Conservation (phyloP, 805 yeast genomes). For the Ogataea henricii region DNA sequence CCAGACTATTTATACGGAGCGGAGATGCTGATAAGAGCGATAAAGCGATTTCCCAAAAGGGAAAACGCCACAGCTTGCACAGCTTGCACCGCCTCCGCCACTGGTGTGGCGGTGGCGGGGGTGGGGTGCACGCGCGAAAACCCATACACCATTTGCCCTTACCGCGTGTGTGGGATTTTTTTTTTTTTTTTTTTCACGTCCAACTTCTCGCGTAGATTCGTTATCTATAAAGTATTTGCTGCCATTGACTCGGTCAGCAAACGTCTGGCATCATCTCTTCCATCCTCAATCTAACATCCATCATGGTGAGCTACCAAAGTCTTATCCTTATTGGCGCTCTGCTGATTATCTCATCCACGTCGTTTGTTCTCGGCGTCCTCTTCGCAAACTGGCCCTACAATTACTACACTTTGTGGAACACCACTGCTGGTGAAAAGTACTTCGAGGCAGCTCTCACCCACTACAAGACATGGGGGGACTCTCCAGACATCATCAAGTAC, state of each 20-base stretch:
- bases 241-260: too few species aligned
- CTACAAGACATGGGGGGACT: constrained; percentile 70
- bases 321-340: constrained; percentile 37
- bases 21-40: neutral
- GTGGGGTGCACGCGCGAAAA: neutral
- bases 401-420: constrained; percentile 67
- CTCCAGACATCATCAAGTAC: constrained; percentile 60
- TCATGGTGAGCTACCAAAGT: constrained; percentile 9
- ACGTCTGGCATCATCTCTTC: neutral
- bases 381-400: constrained; percentile 84
- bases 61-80: neutral
- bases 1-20: neutral
- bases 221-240: neutral
- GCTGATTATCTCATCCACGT: constrained; percentile 44
- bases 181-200: neutral
- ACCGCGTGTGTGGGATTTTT: too few species aligned
- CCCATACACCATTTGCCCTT: neutral
- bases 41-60: neutral
- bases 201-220: neutral
- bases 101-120: neutral
- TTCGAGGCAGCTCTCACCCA: constrained; percentile 68
- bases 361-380: constrained; percentile 79
- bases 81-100: neutral
- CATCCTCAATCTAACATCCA: neutral
- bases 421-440: constrained; percentile 49